phyloP scores from a whole-genome alignment of 2,329 filamentous ascomycete genomes.

The Claviceps monticola region DNA sequence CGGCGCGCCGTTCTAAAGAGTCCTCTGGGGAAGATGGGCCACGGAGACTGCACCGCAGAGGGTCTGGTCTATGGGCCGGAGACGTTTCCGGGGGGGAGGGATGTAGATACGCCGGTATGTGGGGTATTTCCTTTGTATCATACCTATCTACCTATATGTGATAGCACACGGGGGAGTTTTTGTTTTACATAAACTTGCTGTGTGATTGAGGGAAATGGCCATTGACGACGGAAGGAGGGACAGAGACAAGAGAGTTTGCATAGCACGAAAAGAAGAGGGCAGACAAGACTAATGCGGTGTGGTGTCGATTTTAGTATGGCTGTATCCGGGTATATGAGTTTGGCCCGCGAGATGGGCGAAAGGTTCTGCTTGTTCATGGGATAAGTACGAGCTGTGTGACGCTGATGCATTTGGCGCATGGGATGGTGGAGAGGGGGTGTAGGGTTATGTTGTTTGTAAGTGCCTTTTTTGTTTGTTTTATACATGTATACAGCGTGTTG shows the following conservation, averaged over 20 bases:
- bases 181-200: too few relatives aligned
- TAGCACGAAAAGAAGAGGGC: too few relatives aligned
- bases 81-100: constrained; percentile 56
- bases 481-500: too few relatives aligned
- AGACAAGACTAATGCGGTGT: too few relatives aligned
- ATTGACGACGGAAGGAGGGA: too few relatives aligned
- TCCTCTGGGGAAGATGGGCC: constrained; percentile 27
- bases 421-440: constrained; percentile 53
- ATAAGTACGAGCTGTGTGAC: constrained; percentile 73
- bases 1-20: constrained; percentile 26
- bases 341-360: constrained; percentile 58
- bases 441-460: constrained; percentile 66
- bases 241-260: too few relatives aligned
- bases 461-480: constrained; percentile 6
- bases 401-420: constrained; percentile 51
- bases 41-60: constrained; percentile 17
- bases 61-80: constrained; percentile 48
- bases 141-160: too few relatives aligned
- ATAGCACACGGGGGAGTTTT: too few relatives aligned
- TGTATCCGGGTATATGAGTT: constrained; percentile 70
- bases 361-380: constrained; percentile 67
- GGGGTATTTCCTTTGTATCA: background rate
- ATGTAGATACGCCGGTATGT: constrained; percentile 52
- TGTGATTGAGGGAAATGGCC: too few relatives aligned
- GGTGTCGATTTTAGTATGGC: constrained; percentile 39